Evolutionary conservation across 257 asterid species (phyloP).

Genomic region (Fraxinus quadrangulata): DNA sequence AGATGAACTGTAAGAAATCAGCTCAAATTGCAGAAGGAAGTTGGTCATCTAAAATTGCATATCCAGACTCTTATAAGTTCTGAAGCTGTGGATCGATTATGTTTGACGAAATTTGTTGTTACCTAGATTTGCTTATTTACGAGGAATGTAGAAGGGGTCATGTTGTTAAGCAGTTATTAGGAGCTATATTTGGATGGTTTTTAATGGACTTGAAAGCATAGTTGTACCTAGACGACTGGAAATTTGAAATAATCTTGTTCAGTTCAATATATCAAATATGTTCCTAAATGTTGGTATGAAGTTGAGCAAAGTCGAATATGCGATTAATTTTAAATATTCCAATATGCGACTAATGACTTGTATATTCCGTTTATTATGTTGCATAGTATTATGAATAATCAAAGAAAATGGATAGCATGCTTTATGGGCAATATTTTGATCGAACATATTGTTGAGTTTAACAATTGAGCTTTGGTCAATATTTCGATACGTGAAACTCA

Average conservation of each 20-base stretch:
- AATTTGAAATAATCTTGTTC: background rate
- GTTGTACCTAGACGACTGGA: background rate
- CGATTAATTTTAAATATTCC: no score
- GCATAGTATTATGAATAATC: no score
- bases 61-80: background rate
- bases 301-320: no score
- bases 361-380: no score
- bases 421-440: no score
- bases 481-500: no score
- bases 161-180: background rate
- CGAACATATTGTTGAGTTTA: no score
- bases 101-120: background rate
- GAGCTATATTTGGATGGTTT: background rate
- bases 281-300: background rate
- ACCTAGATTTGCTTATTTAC: background rate
- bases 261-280: background rate
- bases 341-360: no score
- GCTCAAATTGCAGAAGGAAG: background rate
- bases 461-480: no score
- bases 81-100: background rate
- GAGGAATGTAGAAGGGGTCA: background rate
- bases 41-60: background rate
- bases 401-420: no score
- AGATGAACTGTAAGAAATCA: constrained; percentile 58
- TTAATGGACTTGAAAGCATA: background rate